phyloP scores from a whole-genome alignment of 495 filamentous ascomycete genomes.

The Hypoxylon rickii region DNA sequence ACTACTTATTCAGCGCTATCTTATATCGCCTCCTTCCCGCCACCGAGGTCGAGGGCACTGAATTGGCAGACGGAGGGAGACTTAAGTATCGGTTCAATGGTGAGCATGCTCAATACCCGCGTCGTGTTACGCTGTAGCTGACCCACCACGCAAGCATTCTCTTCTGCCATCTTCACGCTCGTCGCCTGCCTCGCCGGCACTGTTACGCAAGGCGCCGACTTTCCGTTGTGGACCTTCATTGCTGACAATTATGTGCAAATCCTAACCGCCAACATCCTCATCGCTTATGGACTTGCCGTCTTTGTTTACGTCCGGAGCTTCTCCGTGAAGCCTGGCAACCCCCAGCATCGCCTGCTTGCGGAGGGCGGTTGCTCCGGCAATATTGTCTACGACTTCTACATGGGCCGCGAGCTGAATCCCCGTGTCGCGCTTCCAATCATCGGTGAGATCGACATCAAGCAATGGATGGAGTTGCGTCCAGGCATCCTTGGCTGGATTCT shows the following conservation, averaged over 20 bases:
- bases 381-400: slow-evolving; percentile 93
- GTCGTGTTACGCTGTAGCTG: not conserved
- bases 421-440: slow-evolving; percentile 78
- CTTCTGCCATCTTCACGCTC: slow-evolving; percentile 71
- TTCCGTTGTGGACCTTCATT: slow-evolving; percentile 89
- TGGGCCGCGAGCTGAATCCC: slow-evolving; percentile 95
- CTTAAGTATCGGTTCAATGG: slow-evolving; percentile 91
- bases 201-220: slow-evolving; percentile 74
- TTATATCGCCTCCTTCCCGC: slow-evolving; percentile 81
- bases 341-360: slow-evolving; percentile 69
- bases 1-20: slow-evolving; percentile 76
- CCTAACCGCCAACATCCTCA: slow-evolving; percentile 78
- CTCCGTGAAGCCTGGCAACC: slow-evolving; percentile 66
- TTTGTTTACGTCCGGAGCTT: slow-evolving; percentile 85
- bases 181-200: slow-evolving; percentile 72
- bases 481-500: slow-evolving; percentile 91
- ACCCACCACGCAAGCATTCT: slow-evolving; percentile 62
- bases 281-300: slow-evolving; percentile 67
- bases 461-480: slow-evolving; percentile 86
- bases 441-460: slow-evolving; percentile 87
- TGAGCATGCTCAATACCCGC: slow-evolving; percentile 41
- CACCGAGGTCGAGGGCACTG: slow-evolving; percentile 68
- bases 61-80: slow-evolving; percentile 70
- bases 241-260: slow-evolving; percentile 88
- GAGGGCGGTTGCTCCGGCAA: slow-evolving; percentile 84